Percentiles rank a stretch among this genome's conserved stretches.
phyloP scores from a whole-genome alignment of 73 alveolate species.

The Stentor coeruleus region DNA sequence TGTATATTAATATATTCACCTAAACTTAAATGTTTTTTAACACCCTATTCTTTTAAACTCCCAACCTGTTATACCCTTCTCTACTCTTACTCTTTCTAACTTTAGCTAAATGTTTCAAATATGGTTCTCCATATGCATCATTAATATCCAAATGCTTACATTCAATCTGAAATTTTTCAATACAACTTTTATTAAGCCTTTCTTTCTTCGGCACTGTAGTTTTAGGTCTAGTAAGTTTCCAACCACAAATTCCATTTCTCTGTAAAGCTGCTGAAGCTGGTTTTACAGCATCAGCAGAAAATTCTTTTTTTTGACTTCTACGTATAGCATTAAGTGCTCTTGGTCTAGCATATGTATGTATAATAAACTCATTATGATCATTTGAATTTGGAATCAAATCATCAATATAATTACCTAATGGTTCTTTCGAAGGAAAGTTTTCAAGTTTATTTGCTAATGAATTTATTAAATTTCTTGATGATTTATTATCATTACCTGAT shows the following conservation, averaged over 20 bases:
- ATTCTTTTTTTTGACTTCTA: neutral
- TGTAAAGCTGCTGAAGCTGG: neutral
- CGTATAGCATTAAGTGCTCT: conserved; percentile 1
- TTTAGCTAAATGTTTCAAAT: neutral
- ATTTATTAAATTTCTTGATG: neutral
- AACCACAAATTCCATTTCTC: neutral
- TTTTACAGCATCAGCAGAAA: neutral
- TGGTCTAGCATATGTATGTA: conserved; percentile 24
- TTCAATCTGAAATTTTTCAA: neutral
- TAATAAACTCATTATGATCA: neutral
- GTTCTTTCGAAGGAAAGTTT: neutral
- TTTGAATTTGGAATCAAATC: neutral
- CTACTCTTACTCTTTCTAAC: too few species aligned
- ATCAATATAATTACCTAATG: too few species aligned
- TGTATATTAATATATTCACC: too few species aligned
- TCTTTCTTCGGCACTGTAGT: neutral
- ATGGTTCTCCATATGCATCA: conserved; percentile 5
- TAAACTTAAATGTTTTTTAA: too few species aligned
- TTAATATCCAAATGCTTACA: neutral
- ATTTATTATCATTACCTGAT: neutral
- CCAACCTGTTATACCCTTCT: too few species aligned
- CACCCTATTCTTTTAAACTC: too few species aligned
- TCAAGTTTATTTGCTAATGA: neutral
- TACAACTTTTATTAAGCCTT: neutral
- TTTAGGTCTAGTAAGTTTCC: neutral